phyloP scores from a whole-genome alignment of 208 protist genomes.

The Herpetomonas samuelpessoai region DNA sequence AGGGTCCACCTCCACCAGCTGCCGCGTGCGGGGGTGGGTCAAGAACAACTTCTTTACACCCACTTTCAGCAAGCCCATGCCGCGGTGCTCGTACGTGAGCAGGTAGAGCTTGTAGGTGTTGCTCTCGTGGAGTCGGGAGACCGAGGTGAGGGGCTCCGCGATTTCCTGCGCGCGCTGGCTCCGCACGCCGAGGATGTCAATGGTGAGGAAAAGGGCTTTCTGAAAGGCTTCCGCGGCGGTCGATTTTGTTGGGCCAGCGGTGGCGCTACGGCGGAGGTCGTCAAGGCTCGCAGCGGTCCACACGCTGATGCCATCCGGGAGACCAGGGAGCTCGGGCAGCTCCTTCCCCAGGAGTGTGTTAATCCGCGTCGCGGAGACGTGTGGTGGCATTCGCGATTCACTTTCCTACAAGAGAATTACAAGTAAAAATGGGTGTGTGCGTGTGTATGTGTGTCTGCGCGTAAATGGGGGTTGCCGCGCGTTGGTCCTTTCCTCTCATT shows the following conservation, averaged over 20 bases:
- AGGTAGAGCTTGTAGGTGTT: constrained; percentile 68
- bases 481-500: too few relatives aligned
- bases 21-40: constrained; percentile 34
- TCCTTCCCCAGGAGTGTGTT: constrained; percentile 8
- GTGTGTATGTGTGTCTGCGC: too few relatives aligned
- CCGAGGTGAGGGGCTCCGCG: constrained; percentile 58
- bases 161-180: constrained; percentile 62
- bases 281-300: constrained; percentile 54
- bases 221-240: constrained; percentile 17
- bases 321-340: constrained; percentile 16
- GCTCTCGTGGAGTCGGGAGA: constrained; percentile 49
- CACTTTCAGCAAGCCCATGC: constrained; percentile 89
- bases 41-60: constrained; percentile 91
- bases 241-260: neutral
- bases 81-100: constrained; percentile 34
- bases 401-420: too few relatives aligned
- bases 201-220: constrained; percentile 50
- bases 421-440: too few relatives aligned
- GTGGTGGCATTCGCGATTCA: too few relatives aligned
- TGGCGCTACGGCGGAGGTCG: constrained; percentile 16
- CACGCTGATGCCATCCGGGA: constrained; percentile 53
- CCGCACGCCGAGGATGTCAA: constrained; percentile 69
- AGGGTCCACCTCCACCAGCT: constrained; percentile 86
- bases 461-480: too few relatives aligned
- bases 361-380: constrained; percentile 4